Base-by-base conservation (phyloP, 2,329 filamentous ascomycete genomes). In the Fusarium papillatum region DNA sequence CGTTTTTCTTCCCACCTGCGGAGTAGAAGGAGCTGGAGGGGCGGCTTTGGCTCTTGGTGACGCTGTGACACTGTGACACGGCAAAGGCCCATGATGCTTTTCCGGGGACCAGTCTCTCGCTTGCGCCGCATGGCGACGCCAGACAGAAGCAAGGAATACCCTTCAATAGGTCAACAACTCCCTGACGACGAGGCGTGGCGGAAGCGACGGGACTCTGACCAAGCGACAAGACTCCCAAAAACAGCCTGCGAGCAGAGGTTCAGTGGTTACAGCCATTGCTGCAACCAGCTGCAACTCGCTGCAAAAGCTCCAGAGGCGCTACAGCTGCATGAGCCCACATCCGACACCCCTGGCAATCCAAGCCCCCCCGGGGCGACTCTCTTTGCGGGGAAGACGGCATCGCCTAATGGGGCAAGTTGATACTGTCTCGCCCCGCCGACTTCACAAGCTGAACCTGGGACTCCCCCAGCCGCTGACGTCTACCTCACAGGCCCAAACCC, bases 311-410 rank as follows among this genome's bases (percentile, higher is more conserved):
- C 26, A 57, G n/a, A 36, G 50, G 29, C 50, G 50, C 13, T 48
- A 14, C 22, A 26, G 14, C 14, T 57, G 29, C 50, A 57, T 57
- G 64, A 66, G 53, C 29, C 53, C 64, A 66, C 39, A 48, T 46
- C 53, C 38, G 34, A 38, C 53, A 17, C 55, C 63, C 65, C 48
- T 50, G 41, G 53, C 39, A 62, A 48, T 22, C 24, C 39, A 66
- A 60, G 64, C 64, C 64, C 16, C 13, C 13, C 61, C 22, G 41
- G 31, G 39, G 55, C 55, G 62, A 71, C 73, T 68, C 38, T 55
- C 68, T 76, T 76, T 76, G 74, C 74, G 74, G 74, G 74, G 74
- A 69, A 75, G 55, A 60, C 46, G 59, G 66, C 64, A 46, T 73
- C 66, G 67, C 66, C 73, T 57, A 59, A 48, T 76, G 69, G 62